A percentile compares a stretch with the other conserved stretches of the same genome.
These are phyloP conservation scores for Krasilnikovozyma curviuscula DNA, from an alignment of 768 basidiomycete species.

Conservation along the genomic window DNA sequence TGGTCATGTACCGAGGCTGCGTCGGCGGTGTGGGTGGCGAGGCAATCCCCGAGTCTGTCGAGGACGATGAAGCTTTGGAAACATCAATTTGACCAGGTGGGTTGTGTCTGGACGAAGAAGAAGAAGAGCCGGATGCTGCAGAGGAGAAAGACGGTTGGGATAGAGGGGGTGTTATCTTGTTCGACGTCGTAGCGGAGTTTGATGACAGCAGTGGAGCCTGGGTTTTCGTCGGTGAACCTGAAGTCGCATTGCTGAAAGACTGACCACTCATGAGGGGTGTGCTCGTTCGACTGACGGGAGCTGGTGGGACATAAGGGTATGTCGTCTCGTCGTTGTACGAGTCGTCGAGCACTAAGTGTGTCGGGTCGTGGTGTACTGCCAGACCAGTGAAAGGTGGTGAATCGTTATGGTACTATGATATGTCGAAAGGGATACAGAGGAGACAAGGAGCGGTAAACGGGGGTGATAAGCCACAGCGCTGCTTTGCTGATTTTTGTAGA, in stretches of 20 bases:
- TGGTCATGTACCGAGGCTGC: not conserved
- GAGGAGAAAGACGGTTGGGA: no score
- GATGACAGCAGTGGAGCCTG: not conserved
- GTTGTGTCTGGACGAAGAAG: not conserved
- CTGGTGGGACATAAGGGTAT: not conserved
- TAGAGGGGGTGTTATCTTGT: no score
- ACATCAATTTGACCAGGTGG: not conserved
- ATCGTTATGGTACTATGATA: slow-evolving; percentile 16
- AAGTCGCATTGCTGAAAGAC: not conserved
- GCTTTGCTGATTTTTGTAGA: no score
- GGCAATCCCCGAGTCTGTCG: no score
- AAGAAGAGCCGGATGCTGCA: no score
- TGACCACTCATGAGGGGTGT: not conserved
- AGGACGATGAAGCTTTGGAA: not conserved
- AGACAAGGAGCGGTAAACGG: no score
- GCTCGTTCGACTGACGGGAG: not conserved
- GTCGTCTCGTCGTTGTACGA: not conserved
- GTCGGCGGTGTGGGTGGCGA: not conserved
- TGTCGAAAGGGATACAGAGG: not conserved
- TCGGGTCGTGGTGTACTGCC: slow-evolving; percentile 3
- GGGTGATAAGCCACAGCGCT: no score
- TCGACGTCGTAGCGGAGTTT: not conserved
- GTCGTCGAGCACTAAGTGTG: slow-evolving; percentile 5
- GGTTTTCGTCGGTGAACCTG: not conserved
- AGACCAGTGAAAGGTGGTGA: slow-evolving; percentile 13